Evolutionary conservation across 2,329 filamentous ascomycete genomes (phyloP), one percentile per base, ranked within the genome.

Genomic region (Aspergillus novoparasiticus): DNA sequence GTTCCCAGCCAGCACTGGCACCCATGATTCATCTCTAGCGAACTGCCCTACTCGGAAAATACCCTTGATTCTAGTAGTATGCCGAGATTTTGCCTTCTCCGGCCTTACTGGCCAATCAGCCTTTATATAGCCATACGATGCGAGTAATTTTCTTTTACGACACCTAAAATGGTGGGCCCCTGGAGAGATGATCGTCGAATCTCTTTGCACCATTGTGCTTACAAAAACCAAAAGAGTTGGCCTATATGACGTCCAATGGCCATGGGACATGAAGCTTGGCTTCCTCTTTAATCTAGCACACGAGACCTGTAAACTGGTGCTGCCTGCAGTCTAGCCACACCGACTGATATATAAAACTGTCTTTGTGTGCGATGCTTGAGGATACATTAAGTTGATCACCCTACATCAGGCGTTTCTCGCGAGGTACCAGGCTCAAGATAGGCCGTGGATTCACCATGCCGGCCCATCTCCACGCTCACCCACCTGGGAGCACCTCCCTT

Each of bases 391-490:
- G 30, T 36, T 54, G 51, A 54, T 54, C n/a, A 14, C 32, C 21
- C 19, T 34, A 36, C 11, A 21, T 21, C 32, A 28, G 32, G 21
- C 14, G 39, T 53, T 21, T 12, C 26, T 39, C 26, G 28, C 23
- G 43, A 43, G 21, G 34, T 5, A 43, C 57, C 23, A 30, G 57
- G 32, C 51, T 43, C 53, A 32, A 43, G 21, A 34, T 62, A 45
- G 56, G 51, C 57, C 51, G 50, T 32, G 57, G 50, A 62, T 26
- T 5, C 23, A 23, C 43, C 32, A 75, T 75, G 72, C 73, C 73
- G 45, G 71, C 72, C 60, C 73, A 69, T 60, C 66, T 74, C 41
- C 61, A 68, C 26, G 66, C 69, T 48, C 71, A 67, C 50, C 61
- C 66, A 30, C 73, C 72, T 56, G 62, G 58, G 23, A 64, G 64